Base-by-base conservation (phyloP, 768 basidiomycete species). In the Gymnopilus junonius region DNA sequence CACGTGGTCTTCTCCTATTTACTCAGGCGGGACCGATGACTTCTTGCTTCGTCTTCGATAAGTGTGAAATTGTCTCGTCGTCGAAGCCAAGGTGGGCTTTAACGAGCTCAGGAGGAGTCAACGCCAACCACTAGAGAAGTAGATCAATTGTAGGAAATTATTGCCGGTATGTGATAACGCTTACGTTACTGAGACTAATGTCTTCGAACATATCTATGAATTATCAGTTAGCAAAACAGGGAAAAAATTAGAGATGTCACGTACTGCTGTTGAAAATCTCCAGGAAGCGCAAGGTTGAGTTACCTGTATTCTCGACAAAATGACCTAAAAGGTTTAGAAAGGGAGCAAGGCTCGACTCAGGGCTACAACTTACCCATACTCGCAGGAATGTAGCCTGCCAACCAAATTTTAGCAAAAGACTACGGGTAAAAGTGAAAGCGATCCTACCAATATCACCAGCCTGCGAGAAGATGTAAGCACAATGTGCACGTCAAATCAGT, bases 271-370 rank as follows among this genome's bases (percentile, higher is more conserved):
- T 82, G 74, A 88, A 88, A 34, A 90, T 83, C 69, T 90, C 87
- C 4, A 90, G 81, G 74, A 83, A 87, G 56, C 73, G 75, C 37
- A 90, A 73, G 4, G 87, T 85, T 1, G 81, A 78, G 64, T 88
- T 85, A 8, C 88, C 87, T 7, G 81, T 86, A 72, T 90, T 89
- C 70, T 89, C 87, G 25, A 90, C 77, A 67, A 89, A 89, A 69
- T 90, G 89, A 0, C 86, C 86, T 83, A 65, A 62, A 12, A 4
- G 37, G 31, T 8, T 29, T 58, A 2, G n/a, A 12, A 34, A 32
- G 23, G 39, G 20, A 43, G 17, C 27, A 31, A 31, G 1, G 25
- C 21, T 20, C 37, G 40, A 40, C 35, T 23, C 20, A 56, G 21
- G 34, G 20, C 48, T 17, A 17, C 17, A 39, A 20, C 67, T 60